phyloP scores from a whole-genome alignment of 257 asterid species.

The Dorcoceras hygrometricum region DNA sequence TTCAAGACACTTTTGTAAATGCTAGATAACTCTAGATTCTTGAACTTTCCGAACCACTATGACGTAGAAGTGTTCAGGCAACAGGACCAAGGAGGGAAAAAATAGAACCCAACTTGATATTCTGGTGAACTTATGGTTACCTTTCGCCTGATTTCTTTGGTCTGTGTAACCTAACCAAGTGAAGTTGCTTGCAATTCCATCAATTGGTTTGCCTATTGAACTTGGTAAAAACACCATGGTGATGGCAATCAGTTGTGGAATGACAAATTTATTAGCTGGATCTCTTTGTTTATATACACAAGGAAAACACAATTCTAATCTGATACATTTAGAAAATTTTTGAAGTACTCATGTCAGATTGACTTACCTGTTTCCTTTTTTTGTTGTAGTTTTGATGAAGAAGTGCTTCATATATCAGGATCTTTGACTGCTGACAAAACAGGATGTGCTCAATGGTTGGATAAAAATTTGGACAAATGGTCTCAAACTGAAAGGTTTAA shows the following conservation, averaged over 20 bases:
- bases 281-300: not conserved
- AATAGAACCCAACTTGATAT: not conserved
- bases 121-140: not conserved
- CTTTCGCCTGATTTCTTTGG: not conserved
- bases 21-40: too few relatives aligned
- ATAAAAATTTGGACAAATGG: slow-evolving; percentile 51
- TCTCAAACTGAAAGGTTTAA: slow-evolving; percentile 58
- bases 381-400: slow-evolving; percentile 65
- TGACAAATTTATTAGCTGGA: not conserved
- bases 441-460: slow-evolving; percentile 70
- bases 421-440: slow-evolving; percentile 52
- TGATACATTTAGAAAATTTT: not conserved
- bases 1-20: not conserved
- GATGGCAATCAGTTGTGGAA: not conserved
- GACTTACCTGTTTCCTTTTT: slow-evolving; percentile 1
- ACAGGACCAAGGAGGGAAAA: not conserved
- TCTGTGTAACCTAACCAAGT: not conserved
- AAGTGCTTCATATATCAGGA: slow-evolving; percentile 70
- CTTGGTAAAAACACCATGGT: not conserved
- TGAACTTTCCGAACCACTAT: not conserved
- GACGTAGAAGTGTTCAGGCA: not conserved
- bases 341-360: slow-evolving; percentile 1
- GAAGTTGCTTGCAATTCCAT: not conserved
- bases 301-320: slow-evolving; percentile 9
- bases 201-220: not conserved